Conservation (phyloP, 2,329 filamentous ascomycete genomes). For the Polytolypa hystricis region DNA sequence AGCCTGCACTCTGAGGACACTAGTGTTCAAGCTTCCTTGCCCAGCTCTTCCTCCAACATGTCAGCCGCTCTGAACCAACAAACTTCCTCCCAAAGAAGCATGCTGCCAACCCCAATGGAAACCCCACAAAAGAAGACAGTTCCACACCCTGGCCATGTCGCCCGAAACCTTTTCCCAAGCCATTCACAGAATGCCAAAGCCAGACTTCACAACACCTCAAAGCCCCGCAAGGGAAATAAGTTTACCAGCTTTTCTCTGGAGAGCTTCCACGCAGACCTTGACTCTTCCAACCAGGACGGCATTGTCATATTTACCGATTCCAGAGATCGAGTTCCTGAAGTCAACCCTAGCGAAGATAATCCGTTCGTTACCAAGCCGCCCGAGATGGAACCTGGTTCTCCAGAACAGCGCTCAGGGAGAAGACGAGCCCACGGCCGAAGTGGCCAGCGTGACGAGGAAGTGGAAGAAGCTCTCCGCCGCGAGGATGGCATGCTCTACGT, state of each 20-base stretch:
- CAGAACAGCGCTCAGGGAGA: not conserved
- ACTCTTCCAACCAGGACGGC: slow-evolving; percentile 22
- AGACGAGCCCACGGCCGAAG: slow-evolving; percentile 17
- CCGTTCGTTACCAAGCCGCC: slow-evolving; percentile 40
- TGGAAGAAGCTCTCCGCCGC: slow-evolving; percentile 40
- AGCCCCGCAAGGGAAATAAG: slow-evolving; percentile 36
- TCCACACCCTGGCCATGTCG: slow-evolving; percentile 35
- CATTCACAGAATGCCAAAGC: slow-evolving; percentile 30
- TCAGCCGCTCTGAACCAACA: slow-evolving; percentile 16
- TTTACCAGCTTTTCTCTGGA: slow-evolving; percentile 35
- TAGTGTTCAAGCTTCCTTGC: slow-evolving; percentile 1
- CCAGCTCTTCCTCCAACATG: slow-evolving; percentile 7
- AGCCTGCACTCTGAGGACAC: slow-evolving; percentile 5
- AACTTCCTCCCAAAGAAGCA: slow-evolving; percentile 24
- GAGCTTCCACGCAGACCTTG: slow-evolving; percentile 28
- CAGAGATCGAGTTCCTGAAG: slow-evolving; percentile 47
- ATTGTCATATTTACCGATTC: slow-evolving; percentile 54
- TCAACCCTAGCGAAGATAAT: slow-evolving; percentile 42
- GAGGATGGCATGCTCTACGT: slow-evolving; percentile 50
- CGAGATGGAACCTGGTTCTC: slow-evolving; percentile 15
- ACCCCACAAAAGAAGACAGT: slow-evolving; percentile 47
- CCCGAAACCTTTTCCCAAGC: slow-evolving; percentile 44
- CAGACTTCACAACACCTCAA: slow-evolving; percentile 37
- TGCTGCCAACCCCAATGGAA: slow-evolving; percentile 52
- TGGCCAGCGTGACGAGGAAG: slow-evolving; percentile 27